Base-by-base conservation (phyloP, 768 basidiomycete species). In the Russula virescens region DNA sequence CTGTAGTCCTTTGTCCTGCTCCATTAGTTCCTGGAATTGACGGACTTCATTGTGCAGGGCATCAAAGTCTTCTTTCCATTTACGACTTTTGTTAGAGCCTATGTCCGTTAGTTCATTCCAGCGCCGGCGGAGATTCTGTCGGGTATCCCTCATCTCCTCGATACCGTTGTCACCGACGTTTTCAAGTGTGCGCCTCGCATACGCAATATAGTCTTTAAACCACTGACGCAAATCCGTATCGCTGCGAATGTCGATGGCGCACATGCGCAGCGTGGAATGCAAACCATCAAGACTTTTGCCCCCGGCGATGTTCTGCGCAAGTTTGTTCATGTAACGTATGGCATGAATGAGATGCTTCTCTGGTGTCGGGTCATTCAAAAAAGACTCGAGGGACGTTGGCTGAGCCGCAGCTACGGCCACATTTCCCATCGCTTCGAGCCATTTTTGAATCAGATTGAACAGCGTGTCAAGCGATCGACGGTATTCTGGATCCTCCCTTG, bases 271-370 rank as follows among this genome's bases (percentile, higher is more conserved):
- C 14, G 76, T 73, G 9, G 69, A 55, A 61, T 79, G 73, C 49
- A 88, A 66, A 18, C 77, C 76, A 21, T 84, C 81, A 7, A 88
- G 76, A 2, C 81, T 76, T 55, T 75, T 80, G 23, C 75, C 74
- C 5, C 71, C 74, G 0, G 86, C 79, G 23, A 86, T 72, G 13
- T 87, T 86, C 66, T 84, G 81, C 43, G 81, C 69, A n/a, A 80
- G 72, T 5, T 66, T 67, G 40, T 74, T 74, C 0, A 80, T 62
- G 38, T 71, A 71, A 14, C 71, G 64, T 28, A 89, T 72, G 3
- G 83, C 84, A 43, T 78, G 76, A 50, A 80, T 74, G 28, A 88
- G 70, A 65, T 87, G 84, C 69, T 87, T 80, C 55, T 84, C 86
- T 4, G 80, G 77, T 0, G 86, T 83, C 19, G 84, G 80, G 55